A percentile compares a stretch with the other conserved stretches of the same genome.
phyloP scores from a whole-genome alignment of 352 stramenopile species.

The Blastocystis sp. region DNA sequence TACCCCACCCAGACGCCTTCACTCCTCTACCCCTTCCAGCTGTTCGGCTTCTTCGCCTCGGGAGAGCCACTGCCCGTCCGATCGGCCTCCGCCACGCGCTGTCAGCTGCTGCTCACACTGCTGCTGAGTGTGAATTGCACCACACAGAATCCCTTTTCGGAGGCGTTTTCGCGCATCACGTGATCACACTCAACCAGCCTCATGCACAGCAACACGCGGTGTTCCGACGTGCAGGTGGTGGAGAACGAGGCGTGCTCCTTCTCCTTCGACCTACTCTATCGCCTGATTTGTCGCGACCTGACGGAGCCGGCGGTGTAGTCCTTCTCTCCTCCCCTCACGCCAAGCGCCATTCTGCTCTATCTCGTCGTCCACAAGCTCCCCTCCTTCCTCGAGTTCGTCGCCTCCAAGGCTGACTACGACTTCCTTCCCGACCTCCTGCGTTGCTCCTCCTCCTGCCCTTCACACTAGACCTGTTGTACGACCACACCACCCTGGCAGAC shows the following conservation, averaged over 20 bases:
- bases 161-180: neutral
- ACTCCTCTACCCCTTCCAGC: constrained; percentile 30
- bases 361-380: constrained; percentile 34
- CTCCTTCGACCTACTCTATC: constrained; percentile 22
- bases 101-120: constrained; percentile 12
- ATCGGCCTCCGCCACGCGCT: constrained; percentile 29
- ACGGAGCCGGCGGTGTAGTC: constrained; percentile 24
- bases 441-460: neutral
- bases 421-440: constrained; percentile 13
- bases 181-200: neutral
- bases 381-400: constrained; percentile 30
- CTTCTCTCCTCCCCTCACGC: neutral
- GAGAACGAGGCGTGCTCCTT: constrained; percentile 22
- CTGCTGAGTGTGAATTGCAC: constrained; percentile 36
- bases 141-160: constrained; percentile 8
- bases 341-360: constrained; percentile 45
- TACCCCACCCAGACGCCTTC: neutral
- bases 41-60: constrained; percentile 3
- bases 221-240: constrained; percentile 13
- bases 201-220: constrained; percentile 20
- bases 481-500: neutral
- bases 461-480: neutral
- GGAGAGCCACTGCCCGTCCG: neutral
- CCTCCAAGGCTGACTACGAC: constrained; percentile 25
- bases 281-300: constrained; percentile 31